A percentile compares a stretch with the other conserved stretches of the same genome.
phyloP scores from a whole-genome alignment of 352 stramenopile genomes.

The Globisporangium spinosum region DNA sequence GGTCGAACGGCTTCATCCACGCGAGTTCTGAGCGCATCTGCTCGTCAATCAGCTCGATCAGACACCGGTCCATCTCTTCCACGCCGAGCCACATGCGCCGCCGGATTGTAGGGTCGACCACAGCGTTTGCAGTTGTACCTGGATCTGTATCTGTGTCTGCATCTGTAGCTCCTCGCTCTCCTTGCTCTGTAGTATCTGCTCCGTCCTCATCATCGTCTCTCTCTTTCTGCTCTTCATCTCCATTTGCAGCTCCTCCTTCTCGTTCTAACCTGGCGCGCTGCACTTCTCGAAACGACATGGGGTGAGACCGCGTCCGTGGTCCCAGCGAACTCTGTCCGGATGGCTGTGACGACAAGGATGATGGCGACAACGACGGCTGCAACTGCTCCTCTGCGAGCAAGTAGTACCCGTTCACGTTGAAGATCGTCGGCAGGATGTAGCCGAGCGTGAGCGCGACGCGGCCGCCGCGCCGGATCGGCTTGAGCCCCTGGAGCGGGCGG shows the following conservation, averaged over 20 bases:
- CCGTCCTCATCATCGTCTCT: not conserved
- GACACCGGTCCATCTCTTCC: slow-evolving; percentile 69
- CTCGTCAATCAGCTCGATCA: slow-evolving; percentile 59
- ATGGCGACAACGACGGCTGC: not conserved
- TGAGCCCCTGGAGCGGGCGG: slow-evolving; percentile 40
- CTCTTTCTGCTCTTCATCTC: slow-evolving; percentile 16
- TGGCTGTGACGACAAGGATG: not conserved
- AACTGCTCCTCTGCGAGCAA: slow-evolving; percentile 30
- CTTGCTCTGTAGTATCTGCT: not conserved
- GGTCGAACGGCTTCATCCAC: slow-evolving; percentile 47
- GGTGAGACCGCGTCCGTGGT: not conserved
- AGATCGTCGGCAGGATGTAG: slow-evolving; percentile 71
- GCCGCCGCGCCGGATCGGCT: slow-evolving; percentile 48
- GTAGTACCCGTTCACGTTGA: slow-evolving; percentile 69
- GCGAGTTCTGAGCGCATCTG: slow-evolving; percentile 33
- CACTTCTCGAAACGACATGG: slow-evolving; percentile 2
- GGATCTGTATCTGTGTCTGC: not conserved
- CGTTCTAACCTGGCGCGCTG: not conserved
- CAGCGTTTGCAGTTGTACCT: not conserved
- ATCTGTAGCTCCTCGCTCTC: not conserved
- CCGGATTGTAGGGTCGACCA: slow-evolving; percentile 5
- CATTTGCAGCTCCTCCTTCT: not conserved
- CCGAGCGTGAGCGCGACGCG: slow-evolving; percentile 55
- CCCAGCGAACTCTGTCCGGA: not conserved
- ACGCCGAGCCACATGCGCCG: slow-evolving; percentile 63